phyloP scores from a whole-genome alignment of 2,329 filamentous ascomycete genomes.

The Rhinocladiella mackenziei region DNA sequence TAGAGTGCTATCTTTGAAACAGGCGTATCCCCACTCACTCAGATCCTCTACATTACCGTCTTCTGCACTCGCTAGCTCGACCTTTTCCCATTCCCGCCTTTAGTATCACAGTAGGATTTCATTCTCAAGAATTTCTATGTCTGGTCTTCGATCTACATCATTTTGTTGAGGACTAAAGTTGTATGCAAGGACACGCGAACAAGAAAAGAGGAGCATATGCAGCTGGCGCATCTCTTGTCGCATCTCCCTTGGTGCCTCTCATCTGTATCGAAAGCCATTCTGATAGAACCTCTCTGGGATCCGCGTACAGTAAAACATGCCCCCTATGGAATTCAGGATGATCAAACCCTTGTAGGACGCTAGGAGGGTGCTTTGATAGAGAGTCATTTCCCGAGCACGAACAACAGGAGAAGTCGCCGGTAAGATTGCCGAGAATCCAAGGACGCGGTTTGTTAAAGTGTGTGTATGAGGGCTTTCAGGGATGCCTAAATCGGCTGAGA shows the following conservation, averaged over 20 bases:
- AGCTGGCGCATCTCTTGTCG: constrained; percentile 59
- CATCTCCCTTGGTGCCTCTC: constrained; percentile 69
- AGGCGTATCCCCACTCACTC: constrained; percentile 86
- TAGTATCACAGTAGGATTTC: constrained; percentile 61
- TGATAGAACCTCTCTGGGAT: constrained; percentile 6
- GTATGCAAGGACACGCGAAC: constrained; percentile 81
- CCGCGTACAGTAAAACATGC: constrained; percentile 5
- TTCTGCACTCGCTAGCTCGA: constrained; percentile 86
- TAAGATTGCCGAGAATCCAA: constrained; percentile 7
- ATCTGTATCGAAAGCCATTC: constrained; percentile 44
- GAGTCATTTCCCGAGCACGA: constrained; percentile 7
- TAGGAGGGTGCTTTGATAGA: constrained; percentile 4
- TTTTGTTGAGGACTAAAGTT: constrained; percentile 82
- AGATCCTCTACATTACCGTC: constrained; percentile 79
- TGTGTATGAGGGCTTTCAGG: constrained; percentile 7
- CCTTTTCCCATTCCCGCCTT: constrained; percentile 55
- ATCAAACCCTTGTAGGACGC: constrained; percentile 8
- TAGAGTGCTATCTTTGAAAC: constrained; percentile 16
- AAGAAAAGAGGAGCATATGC: constrained; percentile 71
- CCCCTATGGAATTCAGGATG: constrained; percentile 9
- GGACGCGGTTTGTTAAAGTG: constrained; percentile 4
- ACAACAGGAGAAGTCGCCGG: constrained; percentile 6
- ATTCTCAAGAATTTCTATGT: constrained; percentile 90
- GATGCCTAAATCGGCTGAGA: constrained; percentile 6
- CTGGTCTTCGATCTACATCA: constrained; percentile 75